These are phyloP conservation scores for Przewalskia tangutica DNA, from an alignment of 257 asterid genomes.

Conservation along the genomic window DNA sequence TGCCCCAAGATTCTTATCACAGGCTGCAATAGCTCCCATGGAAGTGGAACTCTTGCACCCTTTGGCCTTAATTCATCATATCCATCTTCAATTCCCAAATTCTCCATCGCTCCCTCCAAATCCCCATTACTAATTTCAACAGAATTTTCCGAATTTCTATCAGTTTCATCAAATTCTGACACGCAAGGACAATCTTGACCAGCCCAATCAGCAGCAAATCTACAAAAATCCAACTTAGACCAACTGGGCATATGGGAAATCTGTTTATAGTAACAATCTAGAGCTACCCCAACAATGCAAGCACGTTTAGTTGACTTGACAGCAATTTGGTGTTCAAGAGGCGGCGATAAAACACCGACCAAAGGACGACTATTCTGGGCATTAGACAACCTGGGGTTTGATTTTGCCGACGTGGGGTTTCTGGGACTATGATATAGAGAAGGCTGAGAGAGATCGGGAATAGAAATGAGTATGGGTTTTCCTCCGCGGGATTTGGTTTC, in stretches of 20 bases:
- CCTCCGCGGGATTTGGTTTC: conserved; percentile 76
- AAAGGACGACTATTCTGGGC: conserved; percentile 7
- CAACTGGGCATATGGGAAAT: conserved; percentile 88
- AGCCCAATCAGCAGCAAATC: conserved; percentile 61
- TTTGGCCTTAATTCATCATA: conserved; percentile 14
- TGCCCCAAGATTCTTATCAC: conserved; percentile 81
- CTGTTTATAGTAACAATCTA: conserved; percentile 78
- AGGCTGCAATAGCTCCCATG: conserved; percentile 92
- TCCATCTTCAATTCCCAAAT: conserved; percentile 17
- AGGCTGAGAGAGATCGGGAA: conserved; percentile 88
- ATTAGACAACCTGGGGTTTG: conserved; percentile 15
- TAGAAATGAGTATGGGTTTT: conserved; percentile 50
- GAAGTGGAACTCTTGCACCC: conserved; percentile 72
- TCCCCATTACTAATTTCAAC: conserved; percentile 25
- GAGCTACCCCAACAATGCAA: conserved; percentile 73
- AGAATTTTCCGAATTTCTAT: conserved; percentile 15
- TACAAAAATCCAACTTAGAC: conserved; percentile 79
- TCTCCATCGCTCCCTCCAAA: conserved; percentile 19
- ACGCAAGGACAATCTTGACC: conserved; percentile 75
- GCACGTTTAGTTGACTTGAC: conserved; percentile 91
- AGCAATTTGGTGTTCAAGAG: conserved; percentile 77
- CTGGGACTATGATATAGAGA: conserved; percentile 79
- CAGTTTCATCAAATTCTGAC: conserved; percentile 38
- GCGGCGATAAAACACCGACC: conserved; percentile 57
- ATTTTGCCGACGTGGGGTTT: conserved; percentile 8